Evolutionary conservation across 306 rosid genomes (phyloP).

Genomic region (Quercus variabilis): DNA sequence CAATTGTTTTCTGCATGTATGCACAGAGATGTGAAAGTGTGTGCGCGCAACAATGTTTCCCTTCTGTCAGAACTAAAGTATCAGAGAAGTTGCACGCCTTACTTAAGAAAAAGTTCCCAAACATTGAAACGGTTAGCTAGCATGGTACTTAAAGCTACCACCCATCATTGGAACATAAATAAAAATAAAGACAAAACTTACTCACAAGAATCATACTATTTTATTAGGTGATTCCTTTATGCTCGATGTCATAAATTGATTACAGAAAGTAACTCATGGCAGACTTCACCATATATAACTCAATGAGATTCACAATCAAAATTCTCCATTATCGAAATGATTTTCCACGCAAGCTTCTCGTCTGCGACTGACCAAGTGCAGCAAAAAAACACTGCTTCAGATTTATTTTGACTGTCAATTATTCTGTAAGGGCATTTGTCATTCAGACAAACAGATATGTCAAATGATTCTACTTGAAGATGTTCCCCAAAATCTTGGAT

Average conservation of each 20-base stretch:
- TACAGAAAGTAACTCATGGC: background rate
- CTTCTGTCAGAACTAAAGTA: too few relatives aligned
- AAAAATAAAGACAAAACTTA: too few relatives aligned
- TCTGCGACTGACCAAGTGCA: conserved; percentile 45
- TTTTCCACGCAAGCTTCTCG: conserved; percentile 51
- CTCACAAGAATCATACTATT: too few relatives aligned
- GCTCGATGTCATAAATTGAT: background rate
- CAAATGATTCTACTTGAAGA: conserved; percentile 45
- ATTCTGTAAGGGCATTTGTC: conserved; percentile 46
- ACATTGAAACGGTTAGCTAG: background rate
- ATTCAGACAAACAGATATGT: conserved; percentile 36
- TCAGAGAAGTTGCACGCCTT: background rate
- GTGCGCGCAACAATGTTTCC: too few relatives aligned
- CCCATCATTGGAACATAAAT: too few relatives aligned
- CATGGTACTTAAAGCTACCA: too few relatives aligned
- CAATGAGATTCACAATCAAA: background rate
- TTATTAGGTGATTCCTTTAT: background rate
- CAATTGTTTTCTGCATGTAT: too few relatives aligned
- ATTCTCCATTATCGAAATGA: conserved; percentile 37
- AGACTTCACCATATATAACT: background rate
- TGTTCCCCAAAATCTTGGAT: conserved; percentile 36
- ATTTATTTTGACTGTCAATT: conserved; percentile 14
- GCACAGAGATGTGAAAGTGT: too few relatives aligned
- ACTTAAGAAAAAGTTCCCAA: background rate
- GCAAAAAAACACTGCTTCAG: conserved; percentile 31